Base-by-base conservation (phyloP, 768 basidiomycete species). In the Royoungia palumana region DNA sequence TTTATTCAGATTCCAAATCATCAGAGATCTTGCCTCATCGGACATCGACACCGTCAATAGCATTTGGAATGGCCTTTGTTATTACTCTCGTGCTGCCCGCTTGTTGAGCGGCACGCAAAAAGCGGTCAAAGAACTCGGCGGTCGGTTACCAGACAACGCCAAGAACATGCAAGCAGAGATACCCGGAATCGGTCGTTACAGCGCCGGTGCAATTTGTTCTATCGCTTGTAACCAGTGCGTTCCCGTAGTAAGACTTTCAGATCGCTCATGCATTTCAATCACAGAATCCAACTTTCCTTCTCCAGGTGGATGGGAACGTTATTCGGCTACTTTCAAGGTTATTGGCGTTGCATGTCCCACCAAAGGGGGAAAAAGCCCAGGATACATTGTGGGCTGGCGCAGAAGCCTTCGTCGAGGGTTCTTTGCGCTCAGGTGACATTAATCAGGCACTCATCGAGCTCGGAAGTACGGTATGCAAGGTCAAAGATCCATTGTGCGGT, bases 371-470 rank as follows among this genome's bases (percentile, higher is more conserved):
- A 63, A 60, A 71, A 11, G 85, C 88, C 1, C 77, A 89, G 44
- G 85, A 92, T 57, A 66, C 88, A 44, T 70, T 97, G n/a, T 96
- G 94, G 94, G 68, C 74, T 5, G 84, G 80, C 5, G 94, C 94
- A 1, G 74, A 74, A 35, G 75, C 73, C 3, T 77, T 96, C 64
- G 86, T 96, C 10, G 67, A 79, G 35, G 72, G 54, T 12, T 62
- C 73, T 0, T 58, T 78, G 28, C 65, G 76, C 53, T 80, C 92
- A 0, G 91, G 93, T 16, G 89, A 94, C 63, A 75, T 94, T 54
- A 95, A 95, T 61, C 88, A 96, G 70, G 93, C 89, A 13, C 74
- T 98, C 43, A 97, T 97, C 65, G 94, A 98, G 63, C 81, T 97
- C 7, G 94, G 94, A 41, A 89, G 89, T 63, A 95, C 92, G 4